phyloP scores from a whole-genome alignment of 1,139 yeast species.

The Kluyveromyces sp. region DNA sequence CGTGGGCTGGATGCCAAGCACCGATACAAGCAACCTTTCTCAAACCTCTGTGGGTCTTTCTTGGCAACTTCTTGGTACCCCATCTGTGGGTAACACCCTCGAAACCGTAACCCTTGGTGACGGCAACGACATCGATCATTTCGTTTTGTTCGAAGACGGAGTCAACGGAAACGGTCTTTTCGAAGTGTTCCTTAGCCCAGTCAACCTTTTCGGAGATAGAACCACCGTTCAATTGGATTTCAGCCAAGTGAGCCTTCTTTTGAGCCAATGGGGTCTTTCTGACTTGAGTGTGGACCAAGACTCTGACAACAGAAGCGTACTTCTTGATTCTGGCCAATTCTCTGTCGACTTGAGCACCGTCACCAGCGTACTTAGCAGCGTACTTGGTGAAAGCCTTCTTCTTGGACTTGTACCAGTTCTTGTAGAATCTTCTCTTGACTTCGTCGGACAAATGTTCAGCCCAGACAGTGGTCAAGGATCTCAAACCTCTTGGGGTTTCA shows the following conservation, averaged over 20 bases:
- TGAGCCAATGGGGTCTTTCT: conserved; percentile 98
- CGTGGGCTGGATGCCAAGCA: conserved; percentile 99
- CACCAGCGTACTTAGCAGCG: conserved; percentile 93
- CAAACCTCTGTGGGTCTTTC: conserved; percentile 99
- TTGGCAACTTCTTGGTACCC: conserved; percentile 99
- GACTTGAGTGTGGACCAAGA: conserved; percentile 98
- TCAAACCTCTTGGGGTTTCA: conserved; percentile 99
- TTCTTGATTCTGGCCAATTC: conserved; percentile 98
- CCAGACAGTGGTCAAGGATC: conserved; percentile 99
- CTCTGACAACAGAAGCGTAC: conserved; percentile 98
- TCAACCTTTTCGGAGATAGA: conserved; percentile 93
- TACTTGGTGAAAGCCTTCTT: conserved; percentile 99
- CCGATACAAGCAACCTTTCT: conserved; percentile 99
- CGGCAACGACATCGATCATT: conserved; percentile 97
- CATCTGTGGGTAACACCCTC: conserved; percentile 99
- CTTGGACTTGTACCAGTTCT: conserved; percentile 99
- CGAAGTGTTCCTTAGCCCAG: conserved; percentile 99
- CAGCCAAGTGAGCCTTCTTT: conserved; percentile 99
- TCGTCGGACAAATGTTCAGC: conserved; percentile 99
- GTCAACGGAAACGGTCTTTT: conserved; percentile 94
- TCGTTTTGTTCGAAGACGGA: conserved; percentile 98
- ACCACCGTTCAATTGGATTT: conserved; percentile 99
- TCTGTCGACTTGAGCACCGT: conserved; percentile 82
- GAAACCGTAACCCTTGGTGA: conserved; percentile 99
- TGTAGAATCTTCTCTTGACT: conserved; percentile 99